Base-by-base conservation (phyloP, 2,329 filamentous ascomycete genomes). In the Penicillium janthinellum region DNA sequence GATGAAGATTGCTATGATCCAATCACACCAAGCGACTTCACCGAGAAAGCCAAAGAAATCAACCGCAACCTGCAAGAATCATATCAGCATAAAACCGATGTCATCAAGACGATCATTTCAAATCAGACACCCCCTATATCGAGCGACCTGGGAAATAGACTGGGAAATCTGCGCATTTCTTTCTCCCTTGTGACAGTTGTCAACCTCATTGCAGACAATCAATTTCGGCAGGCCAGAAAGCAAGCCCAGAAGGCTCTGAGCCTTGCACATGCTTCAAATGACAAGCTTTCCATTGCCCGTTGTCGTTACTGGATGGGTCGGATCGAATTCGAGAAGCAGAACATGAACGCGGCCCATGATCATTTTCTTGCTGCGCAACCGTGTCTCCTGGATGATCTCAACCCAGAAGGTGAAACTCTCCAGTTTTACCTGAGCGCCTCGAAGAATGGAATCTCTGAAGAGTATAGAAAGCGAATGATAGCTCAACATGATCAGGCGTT, bases 281-380 rank as follows among this genome's bases (percentile, higher is more conserved):
- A 67, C 4, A 49, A 55, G 12, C 17, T 59, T 8, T 50, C 41
- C 1, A 47, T 64, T 20, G 67, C 63, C 8, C 61, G 59, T 38
- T 72, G 70, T 38, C 42, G 63, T 28, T 73, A 68, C 61, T 73
- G 71, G 71, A 56, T 70, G 54, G 70, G 69, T 10, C 63, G 67
- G 15, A 63, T 73, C 17, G 60, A 67, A 41, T 65, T 67, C 47
- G 34, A 57, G 15, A 63, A 60, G 20, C 56, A 54, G 5, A 60
- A 67, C 15, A 37, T 62, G 37, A 20, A 45, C 10, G 55, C 54
- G 11, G 69, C 71, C 11, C 56, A 65, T 28, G 25, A 47, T 8
- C 57, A 58, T 22, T 69, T 71, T 31, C 41, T 63, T n/a, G 48
- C 51, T 15, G 68, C 69, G 2, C 53, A 53, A 5, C 53, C 60